Base-by-base conservation (phyloP, 345 rosid genomes). In the Bruguiera sexangula region DNA sequence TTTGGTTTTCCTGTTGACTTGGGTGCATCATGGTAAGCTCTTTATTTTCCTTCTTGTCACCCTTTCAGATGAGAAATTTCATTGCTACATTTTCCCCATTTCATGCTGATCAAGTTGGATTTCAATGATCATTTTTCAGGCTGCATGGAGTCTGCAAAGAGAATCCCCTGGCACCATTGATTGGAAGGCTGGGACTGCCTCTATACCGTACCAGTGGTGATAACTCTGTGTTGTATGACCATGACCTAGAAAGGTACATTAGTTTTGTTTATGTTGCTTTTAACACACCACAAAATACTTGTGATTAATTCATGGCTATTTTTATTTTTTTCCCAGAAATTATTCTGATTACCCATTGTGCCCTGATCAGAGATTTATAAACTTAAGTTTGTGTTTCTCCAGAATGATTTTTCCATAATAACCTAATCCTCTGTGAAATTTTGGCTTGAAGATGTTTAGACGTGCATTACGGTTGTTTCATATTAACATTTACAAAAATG, bases 151-250 rank as follows among this genome's bases (percentile, higher is more conserved):
- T 95, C 36, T 88, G 96, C 70, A 80, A 89, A 71, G 97, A 92
- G 78, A 95, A 95, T 79, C 99, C 99, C 24, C 71, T 95, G 77
- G 97, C 97, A 60, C 87, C 99, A 24, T 73, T 95, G 36, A 89
- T 95, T 69, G 83, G 97, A 58, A 89, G 93, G 76, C 62, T 95
- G 60, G 99, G 99, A 57, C 69, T 95, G 29, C 97, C 97, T 20
- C 64, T 95, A 26, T 95, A 95, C 71, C 93, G 97, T 59, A 95
- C 99, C 24, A 88, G 99, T 13, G 99, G 96, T 65, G 99, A 95
- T 76, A 88, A 95, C 70, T 95, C 97, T 0, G 96, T 95, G 71
- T 73, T 92, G 80, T 95, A 89, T 78, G 99, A 92, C 77, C 99
- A 95, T 75, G 99, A 95, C 74, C 79, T 95, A 37, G 94, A 95